phyloP scores from a whole-genome alignment of 2,329 filamentous ascomycete species.

The Trichoderma sp. region DNA sequence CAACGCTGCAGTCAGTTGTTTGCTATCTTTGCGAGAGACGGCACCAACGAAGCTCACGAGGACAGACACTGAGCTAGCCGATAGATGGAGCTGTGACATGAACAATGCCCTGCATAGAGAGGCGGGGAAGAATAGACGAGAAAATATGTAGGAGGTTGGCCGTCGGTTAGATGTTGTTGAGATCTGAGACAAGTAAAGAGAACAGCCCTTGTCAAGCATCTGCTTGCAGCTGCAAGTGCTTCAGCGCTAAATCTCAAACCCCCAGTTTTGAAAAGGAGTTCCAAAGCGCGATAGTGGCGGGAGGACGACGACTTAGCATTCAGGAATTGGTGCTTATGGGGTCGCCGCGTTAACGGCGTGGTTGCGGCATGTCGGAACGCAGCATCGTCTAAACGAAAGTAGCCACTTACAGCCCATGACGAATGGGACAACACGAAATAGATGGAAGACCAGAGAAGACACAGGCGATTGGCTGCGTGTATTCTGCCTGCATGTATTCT shows the following conservation, averaged over 20 bases:
- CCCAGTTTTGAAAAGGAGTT: background rate
- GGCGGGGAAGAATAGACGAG: constrained; percentile 7
- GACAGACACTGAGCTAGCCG: constrained; percentile 16
- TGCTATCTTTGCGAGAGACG: constrained; percentile 1
- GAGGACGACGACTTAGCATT: background rate
- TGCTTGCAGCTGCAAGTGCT: background rate
- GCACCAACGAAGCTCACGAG: constrained; percentile 23
- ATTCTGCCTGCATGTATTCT: background rate
- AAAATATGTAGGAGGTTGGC: constrained; percentile 3
- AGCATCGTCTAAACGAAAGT: constrained; percentile 6
- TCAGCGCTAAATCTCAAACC: background rate
- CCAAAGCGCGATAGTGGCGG: constrained; percentile 15
- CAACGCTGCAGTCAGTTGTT: background rate
- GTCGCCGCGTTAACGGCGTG: constrained; percentile 15
- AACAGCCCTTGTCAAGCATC: constrained; percentile 1
- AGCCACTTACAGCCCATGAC: constrained; percentile 10
- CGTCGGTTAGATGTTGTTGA: constrained; percentile 8
- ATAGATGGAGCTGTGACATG: constrained; percentile 5
- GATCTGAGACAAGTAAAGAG: background rate
- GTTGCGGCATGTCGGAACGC: constrained; percentile 20
- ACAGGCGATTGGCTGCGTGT: constrained; percentile 5
- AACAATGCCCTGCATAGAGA: constrained; percentile 13
- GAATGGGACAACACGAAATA: constrained; percentile 5
- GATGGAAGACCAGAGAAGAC: background rate
- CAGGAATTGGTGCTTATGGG: constrained; percentile 10